Evolutionary conservation across 352 stramenopile species (phyloP), one percentile per base, ranked within the genome.

Genomic region (Plasmopara halstedii): DNA sequence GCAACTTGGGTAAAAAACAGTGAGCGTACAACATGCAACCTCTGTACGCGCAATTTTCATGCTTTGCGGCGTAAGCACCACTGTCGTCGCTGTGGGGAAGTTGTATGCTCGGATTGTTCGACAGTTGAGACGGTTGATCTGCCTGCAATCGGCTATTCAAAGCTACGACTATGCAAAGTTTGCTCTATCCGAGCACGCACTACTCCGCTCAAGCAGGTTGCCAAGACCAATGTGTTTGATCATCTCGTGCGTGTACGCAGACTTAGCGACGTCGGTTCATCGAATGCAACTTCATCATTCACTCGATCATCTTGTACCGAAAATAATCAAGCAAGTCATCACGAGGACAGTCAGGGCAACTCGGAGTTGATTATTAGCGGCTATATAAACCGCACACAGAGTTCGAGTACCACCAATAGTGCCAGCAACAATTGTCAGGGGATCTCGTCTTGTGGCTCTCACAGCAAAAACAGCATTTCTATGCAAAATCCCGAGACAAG

Each of bases 41-140:
- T 90, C 6, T 90, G 79, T 50, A 88, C 83, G 42, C 71, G 79
- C 23, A 85, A 86, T 47, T 90, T 90, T 42, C 66, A 88, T 49
- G 62, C 79, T 4, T 39, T 90, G 37, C 68, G 78, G 15, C 67
- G 78, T 41, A 87, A 88, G 52, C 78, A 90, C 56, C 78, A 90
- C 58, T 90, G 78, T 56, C 78, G 78, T 59, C 82, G 80, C 47
- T 90, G 78, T 36, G 78, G 78, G 31, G 78, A 90, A 48, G 64
- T 90, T 10, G 74, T 88, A 32, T 90, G 79, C 67, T 85, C 73
- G 2, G 79, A 90, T 47, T 90, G 79, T 56, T 88, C 74, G 15
- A 65, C 74, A 2, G 67, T 88, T 21, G 75, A 87, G 53, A 70
- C 62, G 15, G 67, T 88, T 38, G 74, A 85, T 39, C 43, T 88